Conservation (phyloP, 768 basidiomycete genomes). For the Rhizopogon roseolus region DNA sequence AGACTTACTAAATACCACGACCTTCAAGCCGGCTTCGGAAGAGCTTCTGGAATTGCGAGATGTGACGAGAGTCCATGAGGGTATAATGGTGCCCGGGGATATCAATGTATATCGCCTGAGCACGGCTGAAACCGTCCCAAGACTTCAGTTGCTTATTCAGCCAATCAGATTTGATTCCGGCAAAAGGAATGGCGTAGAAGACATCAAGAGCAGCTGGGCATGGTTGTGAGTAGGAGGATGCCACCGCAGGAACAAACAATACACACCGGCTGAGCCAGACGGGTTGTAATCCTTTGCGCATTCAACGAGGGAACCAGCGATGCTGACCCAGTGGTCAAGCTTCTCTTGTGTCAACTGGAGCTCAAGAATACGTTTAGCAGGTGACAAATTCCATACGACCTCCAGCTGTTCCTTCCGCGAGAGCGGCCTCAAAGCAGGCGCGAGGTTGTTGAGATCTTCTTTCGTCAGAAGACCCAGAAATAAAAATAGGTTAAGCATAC, state of each 20-base stretch:
- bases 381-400: conserved; percentile 12
- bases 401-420: conserved; percentile 17
- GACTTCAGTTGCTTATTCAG: conserved; percentile 13
- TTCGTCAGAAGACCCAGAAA: conserved; percentile 30
- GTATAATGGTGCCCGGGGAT: conserved; percentile 13
- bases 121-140: conserved; percentile 11
- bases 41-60: conserved; percentile 11
- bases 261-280: conserved; percentile 15
- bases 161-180: conserved; percentile 10
- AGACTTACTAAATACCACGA: conserved; percentile 6
- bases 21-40: conserved; percentile 16
- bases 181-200: conserved; percentile 8
- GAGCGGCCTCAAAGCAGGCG: conserved; percentile 9
- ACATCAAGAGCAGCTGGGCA: conserved; percentile 5
- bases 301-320: conserved; percentile 16
- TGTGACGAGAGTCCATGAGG: conserved; percentile 12
- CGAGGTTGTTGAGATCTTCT: conserved; percentile 13
- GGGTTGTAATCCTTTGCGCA: conserved; percentile 16
- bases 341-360: conserved; percentile 13
- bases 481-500: conserved; percentile 33
- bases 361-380: conserved; percentile 2
- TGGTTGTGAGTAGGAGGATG: background rate
- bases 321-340: conserved; percentile 18
- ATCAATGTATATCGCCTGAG: conserved; percentile 7
- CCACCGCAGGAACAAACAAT: background rate